A percentile compares a stretch with the other conserved stretches of the same genome.
phyloP scores from a whole-genome alignment of 768 basidiomycete genomes.

The Stropharia rugosoannulata region DNA sequence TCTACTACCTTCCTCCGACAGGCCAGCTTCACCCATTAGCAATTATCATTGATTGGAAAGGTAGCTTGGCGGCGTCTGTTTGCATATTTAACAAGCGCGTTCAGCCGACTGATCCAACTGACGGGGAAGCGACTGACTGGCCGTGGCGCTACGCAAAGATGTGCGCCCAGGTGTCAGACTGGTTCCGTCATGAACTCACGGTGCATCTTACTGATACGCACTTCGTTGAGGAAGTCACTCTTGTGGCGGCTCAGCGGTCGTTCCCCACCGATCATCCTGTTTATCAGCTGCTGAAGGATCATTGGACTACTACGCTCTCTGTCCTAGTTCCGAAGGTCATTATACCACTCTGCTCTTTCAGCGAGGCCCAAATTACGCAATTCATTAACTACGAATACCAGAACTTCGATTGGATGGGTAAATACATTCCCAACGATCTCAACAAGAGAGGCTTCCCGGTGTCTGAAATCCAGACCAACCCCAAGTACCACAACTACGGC shows the following conservation, averaged over 20 bases:
- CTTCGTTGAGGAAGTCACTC: constrained; percentile 28
- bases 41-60: constrained; percentile 28
- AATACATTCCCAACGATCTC: constrained; percentile 27
- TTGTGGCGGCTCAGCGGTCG: constrained; percentile 27
- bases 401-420: constrained; percentile 24
- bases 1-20: constrained; percentile 23
- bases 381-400: constrained; percentile 20
- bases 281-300: constrained; percentile 24
- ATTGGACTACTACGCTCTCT: constrained; percentile 27
- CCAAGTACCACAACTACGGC: constrained; percentile 28
- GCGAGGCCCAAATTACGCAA: constrained; percentile 11
- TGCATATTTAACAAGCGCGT: constrained; percentile 27
- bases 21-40: constrained; percentile 29
- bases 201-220: constrained; percentile 29
- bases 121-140: constrained; percentile 24
- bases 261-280: constrained; percentile 21
- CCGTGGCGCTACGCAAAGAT: constrained; percentile 33
- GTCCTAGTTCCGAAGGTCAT: constrained; percentile 25
- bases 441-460: constrained; percentile 25
- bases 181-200: constrained; percentile 26
- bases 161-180: constrained; percentile 27
- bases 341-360: constrained; percentile 17
- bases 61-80: constrained; percentile 23
- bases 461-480: constrained; percentile 19
- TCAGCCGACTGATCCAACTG: constrained; percentile 6